Base-by-base conservation (phyloP, 495 filamentous ascomycete genomes). In the Penicillium ochrochloron region DNA sequence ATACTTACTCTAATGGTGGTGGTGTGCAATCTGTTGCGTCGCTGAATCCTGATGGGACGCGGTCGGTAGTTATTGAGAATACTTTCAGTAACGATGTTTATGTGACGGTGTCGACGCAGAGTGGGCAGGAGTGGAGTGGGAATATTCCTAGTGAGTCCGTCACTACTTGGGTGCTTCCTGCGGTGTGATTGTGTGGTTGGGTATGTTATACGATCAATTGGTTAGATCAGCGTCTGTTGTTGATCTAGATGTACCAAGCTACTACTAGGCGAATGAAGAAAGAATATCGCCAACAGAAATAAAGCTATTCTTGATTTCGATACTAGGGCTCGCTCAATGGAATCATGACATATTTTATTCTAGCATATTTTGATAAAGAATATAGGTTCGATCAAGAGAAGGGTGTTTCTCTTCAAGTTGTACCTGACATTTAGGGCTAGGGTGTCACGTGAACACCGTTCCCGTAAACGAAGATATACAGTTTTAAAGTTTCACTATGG, bases 41-140 rank as follows among this genome's bases (percentile, higher is more conserved):
- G 23, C 61, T 80, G 64, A 86, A 84, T 58, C 80, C 83, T 0
- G 82, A 86, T 71, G 81, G 81, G 17, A 75, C 77, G 15, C 79
- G 80, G 31, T 78, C 82, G 8, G 79, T 85, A 15, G 83, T 85
- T 17, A 78, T 86, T 54, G 80, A 84, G 73, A 86, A 86, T 63
- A 80, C 74, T 1, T 84, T 83, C 53, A 67, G 64, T 23, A 83
- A 85, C 25, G 81, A 83, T 52, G 50, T 84, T 35, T 83, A 82
- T 62, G 64, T 86, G 27, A 80, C 78, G 1, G 55, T 84, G 1
- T 70, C 70, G 2, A 78, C 77, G 0, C 60, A 62, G 19, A 79
- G 77, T 34, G 83, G 82, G 21, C 70, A 84, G 72, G 67, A 73
- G n/a, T 85, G 83, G 83, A 84, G 82, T 59, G 83, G 83, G 2